These are phyloP conservation scores for Hanseniaspora osmophila DNA, from an alignment of 805 yeast species.

Conservation along the genomic window DNA sequence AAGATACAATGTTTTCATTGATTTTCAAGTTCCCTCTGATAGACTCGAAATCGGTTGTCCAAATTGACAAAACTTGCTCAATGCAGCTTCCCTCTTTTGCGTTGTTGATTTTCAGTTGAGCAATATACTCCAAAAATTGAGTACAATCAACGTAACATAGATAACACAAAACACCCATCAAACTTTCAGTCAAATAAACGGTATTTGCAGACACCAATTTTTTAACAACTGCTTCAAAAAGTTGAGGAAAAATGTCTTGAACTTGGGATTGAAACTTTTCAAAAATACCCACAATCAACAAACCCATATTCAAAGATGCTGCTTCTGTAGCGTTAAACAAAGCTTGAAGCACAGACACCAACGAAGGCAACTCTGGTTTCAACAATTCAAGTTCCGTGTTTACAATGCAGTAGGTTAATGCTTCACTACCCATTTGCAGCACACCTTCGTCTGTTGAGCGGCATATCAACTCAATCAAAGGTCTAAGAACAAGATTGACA, in stretches of 20 bases:
- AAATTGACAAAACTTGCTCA: conserved; percentile 48
- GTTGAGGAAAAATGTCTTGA: conserved; percentile 29
- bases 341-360: conserved; percentile 43
- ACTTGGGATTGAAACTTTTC: conserved; percentile 33
- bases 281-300: conserved; percentile 45
- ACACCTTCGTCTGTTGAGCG: conserved; percentile 59
- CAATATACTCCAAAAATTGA: conserved; percentile 50
- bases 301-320: conserved; percentile 63
- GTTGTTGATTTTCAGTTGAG: conserved; percentile 21
- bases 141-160: conserved; percentile 48
- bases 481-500: conserved; percentile 14
- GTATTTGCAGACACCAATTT: conserved; percentile 56
- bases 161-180: conserved; percentile 62
- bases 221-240: conserved; percentile 59
- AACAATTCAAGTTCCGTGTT: conserved; percentile 21
- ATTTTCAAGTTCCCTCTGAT: conserved; percentile 69
- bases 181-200: conserved; percentile 60
- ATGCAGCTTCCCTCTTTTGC: conserved; percentile 30
- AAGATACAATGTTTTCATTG: conserved; percentile 49
- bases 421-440: conserved; percentile 64
- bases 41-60: conserved; percentile 74
- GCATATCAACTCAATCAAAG: conserved; percentile 17
- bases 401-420: conserved; percentile 44
- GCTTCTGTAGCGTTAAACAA: conserved; percentile 62
- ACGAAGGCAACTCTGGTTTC: conserved; percentile 9